Evolutionary conservation across 192 early-diverging fungal genomes (phyloP).

Genomic region (Podila minutissima): DNA sequence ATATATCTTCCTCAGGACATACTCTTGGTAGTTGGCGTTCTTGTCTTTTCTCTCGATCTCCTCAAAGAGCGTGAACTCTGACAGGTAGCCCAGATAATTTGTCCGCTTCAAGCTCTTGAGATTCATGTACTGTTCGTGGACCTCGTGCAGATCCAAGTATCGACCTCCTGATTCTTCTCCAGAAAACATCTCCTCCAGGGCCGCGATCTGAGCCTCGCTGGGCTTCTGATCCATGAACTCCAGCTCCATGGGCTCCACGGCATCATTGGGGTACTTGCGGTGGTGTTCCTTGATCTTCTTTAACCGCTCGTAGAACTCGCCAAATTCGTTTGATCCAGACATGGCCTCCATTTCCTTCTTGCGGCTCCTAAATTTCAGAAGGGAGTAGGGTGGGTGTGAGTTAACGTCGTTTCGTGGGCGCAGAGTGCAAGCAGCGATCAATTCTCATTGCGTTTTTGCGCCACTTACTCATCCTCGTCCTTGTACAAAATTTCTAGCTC

Average conservation of each 20-base stretch:
- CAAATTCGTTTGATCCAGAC: constrained; percentile 73
- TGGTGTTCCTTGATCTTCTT: constrained; percentile 85
- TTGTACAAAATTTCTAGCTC: constrained; percentile 71
- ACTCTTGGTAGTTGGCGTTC: constrained; percentile 67
- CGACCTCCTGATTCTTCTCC: constrained; percentile 90
- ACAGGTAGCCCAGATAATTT: constrained; percentile 77
- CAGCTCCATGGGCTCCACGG: constrained; percentile 83
- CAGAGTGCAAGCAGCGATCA: background rate
- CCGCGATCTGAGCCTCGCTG: constrained; percentile 53
- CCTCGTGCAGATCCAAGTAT: constrained; percentile 86
- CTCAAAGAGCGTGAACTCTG: constrained; percentile 69
- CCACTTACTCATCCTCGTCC: constrained; percentile 75
- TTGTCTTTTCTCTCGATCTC: constrained; percentile 69
- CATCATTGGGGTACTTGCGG: constrained; percentile 77
- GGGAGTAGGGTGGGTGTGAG: background rate
- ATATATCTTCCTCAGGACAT: background rate
- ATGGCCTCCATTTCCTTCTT: constrained; percentile 78
- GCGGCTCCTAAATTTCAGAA: constrained; percentile 55
- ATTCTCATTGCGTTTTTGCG: no score
- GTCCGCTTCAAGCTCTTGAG: constrained; percentile 69
- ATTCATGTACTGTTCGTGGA: constrained; percentile 87
- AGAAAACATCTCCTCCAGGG: constrained; percentile 89
- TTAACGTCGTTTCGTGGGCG: background rate
- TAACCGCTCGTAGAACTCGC: constrained; percentile 88
- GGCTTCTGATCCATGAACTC: constrained; percentile 72